These are phyloP conservation scores for Mucor piriformis DNA, from an alignment of 371 early-diverging fungal genomes.

Conservation along the genomic window DNA sequence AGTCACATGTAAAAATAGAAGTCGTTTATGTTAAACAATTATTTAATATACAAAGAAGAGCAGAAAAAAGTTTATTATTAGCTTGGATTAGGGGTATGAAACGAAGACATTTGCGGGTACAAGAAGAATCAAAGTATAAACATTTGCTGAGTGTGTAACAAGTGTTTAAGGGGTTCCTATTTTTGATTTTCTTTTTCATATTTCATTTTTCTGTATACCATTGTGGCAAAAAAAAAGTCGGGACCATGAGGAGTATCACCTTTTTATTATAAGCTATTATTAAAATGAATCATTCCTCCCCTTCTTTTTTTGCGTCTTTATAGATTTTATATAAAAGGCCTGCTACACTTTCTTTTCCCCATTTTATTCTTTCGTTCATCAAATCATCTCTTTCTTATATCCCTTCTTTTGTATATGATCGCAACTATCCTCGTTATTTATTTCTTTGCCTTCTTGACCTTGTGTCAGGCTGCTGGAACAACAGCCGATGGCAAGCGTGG, in stretches of 20 bases:
- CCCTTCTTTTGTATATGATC: not conserved
- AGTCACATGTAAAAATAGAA: slow-evolving; percentile 3
- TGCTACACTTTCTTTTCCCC: not conserved
- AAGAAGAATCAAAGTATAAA: no score
- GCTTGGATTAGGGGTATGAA: not conserved
- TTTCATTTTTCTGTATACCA: not conserved
- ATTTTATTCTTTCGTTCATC: not conserved
- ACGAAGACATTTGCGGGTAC: no score
- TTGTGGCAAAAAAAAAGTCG: not conserved
- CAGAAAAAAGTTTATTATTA: not conserved
- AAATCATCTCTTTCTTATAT: no score
- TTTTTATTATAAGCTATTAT: slow-evolving; percentile 2
- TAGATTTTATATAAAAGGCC: not conserved
- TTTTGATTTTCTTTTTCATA: no score
- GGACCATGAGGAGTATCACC: not conserved
- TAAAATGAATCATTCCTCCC: not conserved
- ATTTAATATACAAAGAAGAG: not conserved
- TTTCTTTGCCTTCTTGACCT: slow-evolving; percentile 4
- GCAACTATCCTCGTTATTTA: not conserved
- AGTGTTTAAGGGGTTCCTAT: no score
- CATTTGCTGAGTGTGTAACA: no score
- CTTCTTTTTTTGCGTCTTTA: not conserved
- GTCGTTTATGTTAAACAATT: not conserved
- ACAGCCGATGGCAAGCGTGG: slow-evolving; percentile 18
- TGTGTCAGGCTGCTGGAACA: slow-evolving; percentile 3